Evolutionary conservation across 495 filamentous ascomycete genomes (phyloP), one percentile per base, ranked within the genome.

Genomic region (Rostrohypoxylon terebratum): DNA sequence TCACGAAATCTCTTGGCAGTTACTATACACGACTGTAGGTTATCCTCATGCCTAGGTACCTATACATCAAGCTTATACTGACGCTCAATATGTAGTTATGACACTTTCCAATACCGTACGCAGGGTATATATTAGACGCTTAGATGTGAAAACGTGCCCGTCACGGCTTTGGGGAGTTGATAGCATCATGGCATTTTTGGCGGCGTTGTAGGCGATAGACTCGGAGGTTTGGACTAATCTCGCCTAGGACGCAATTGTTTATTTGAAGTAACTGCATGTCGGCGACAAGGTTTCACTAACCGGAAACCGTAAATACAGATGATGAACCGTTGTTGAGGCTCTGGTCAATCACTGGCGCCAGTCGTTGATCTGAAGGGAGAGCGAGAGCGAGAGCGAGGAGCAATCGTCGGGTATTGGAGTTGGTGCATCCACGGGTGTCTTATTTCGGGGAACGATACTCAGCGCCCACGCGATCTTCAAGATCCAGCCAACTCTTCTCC

Each of bases 81-180:
- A 77, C 33, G 18, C 21, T 18, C 11, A 11, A 9, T 20, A 18
- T 38, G 3, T 55, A 90, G 88, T 79, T 93, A 93, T 79, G 91
- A 93, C 79, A 92, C 91, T 67, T 93, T 92, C 79, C 91, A 93
- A 75, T 93, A 93, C 79, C 84, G 91, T 59, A 92, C 91, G 4
- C 91, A 93, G 78, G 91, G 91, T 76, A 93, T 93, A 77, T 93
- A 93, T 77, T 93, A 80, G 59, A 55, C 67, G 68, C 69, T 60
- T 64, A 65, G 34, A 66, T 14, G 53, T 64, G 38, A 51, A 63
- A 59, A 63, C 25, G 60, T 51, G 48, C 36, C 13, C 44, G 45
- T 61, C 51, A 42, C 21, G 69, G 55, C 59, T 71, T 59, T 20
- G 34, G 64, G 68, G 69, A 69, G 68, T 66, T 73, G 73, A 68